A percentile compares a stretch with the other conserved stretches of the same genome.
These are phyloP conservation scores for Oryza longistaminata DNA, from an alignment of 176 grass and related monocot genomes.

Conservation along the genomic window DNA sequence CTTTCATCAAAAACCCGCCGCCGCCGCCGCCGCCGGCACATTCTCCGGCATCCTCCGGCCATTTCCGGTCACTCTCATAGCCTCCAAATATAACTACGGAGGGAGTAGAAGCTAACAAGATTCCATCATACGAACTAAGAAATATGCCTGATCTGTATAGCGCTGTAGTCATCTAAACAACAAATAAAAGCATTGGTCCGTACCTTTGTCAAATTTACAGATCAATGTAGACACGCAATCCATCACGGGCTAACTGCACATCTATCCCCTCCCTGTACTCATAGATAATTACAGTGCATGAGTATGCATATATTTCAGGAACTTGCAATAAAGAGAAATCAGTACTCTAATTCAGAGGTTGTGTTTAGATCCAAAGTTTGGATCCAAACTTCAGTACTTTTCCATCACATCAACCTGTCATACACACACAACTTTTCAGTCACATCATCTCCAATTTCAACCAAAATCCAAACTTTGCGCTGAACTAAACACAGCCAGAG, in stretches of 20 bases:
- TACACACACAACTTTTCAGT: too few relatives aligned
- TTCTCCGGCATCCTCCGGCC: conserved; percentile 5
- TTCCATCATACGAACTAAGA: not conserved
- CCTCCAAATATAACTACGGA: too few relatives aligned
- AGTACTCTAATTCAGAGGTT: not conserved
- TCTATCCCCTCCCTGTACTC: conserved; percentile 84
- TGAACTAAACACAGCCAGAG: too few relatives aligned
- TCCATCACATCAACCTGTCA: too few relatives aligned
- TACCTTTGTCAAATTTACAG: conserved; percentile 55
- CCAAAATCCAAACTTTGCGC: too few relatives aligned
- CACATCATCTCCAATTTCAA: too few relatives aligned
- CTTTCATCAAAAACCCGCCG: not conserved
- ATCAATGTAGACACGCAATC: conserved; percentile 68
- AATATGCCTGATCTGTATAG: not conserved
- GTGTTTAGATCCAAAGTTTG: too few relatives aligned
- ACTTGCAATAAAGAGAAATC: not conserved
- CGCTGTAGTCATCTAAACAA: not conserved
- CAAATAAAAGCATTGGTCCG: not conserved
- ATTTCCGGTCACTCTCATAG: not conserved
- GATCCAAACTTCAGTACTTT: too few relatives aligned
- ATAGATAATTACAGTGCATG: conserved; percentile 13
- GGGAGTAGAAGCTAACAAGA: not conserved
- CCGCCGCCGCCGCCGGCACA: not conserved
- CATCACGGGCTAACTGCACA: conserved; percentile 86
- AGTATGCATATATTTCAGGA: conserved; percentile 12